phyloP scores from a whole-genome alignment of 805 yeast genomes.

The Zygosaccharomyces siamensis region DNA sequence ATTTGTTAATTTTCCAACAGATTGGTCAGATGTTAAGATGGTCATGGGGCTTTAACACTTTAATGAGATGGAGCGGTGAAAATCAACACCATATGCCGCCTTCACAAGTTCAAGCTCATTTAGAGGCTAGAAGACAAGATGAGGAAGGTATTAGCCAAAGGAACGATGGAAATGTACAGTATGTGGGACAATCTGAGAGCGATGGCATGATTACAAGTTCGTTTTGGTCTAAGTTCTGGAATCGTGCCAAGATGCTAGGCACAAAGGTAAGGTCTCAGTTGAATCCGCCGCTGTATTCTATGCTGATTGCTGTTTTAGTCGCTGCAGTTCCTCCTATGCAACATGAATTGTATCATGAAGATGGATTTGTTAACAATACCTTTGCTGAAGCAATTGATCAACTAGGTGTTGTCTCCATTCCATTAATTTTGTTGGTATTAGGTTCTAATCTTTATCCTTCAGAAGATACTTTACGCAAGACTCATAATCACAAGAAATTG shows the following conservation, averaged over 20 bases:
- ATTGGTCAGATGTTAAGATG: conserved; percentile 78
- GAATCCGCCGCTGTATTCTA: conserved; percentile 84
- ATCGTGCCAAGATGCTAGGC: conserved; percentile 9
- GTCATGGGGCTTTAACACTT: conserved; percentile 81
- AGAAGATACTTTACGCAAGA: conserved; percentile 59
- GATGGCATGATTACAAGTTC: conserved; percentile 8
- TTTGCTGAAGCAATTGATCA: conserved; percentile 58
- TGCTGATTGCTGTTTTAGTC: conserved; percentile 61
- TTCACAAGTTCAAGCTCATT: conserved; percentile 21
- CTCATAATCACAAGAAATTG: conserved; percentile 56
- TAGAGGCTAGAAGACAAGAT: conserved; percentile 13
- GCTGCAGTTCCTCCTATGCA: conserved; percentile 62
- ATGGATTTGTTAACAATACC: conserved; percentile 63
- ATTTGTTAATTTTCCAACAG: conserved; percentile 72
- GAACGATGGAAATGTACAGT: neutral
- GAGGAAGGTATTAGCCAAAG: conserved; percentile 1
- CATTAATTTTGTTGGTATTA: conserved; percentile 65
- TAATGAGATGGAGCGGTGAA: conserved; percentile 47
- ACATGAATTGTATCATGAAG: conserved; percentile 49
- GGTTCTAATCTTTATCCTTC: conserved; percentile 77
- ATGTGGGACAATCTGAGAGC: conserved; percentile 2
- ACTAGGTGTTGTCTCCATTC: conserved; percentile 71
- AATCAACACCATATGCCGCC: conserved; percentile 30
- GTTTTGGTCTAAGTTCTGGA: conserved; percentile 17
- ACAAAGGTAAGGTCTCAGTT: conserved; percentile 41